Base-by-base conservation (phyloP, 2,329 filamentous ascomycete genomes). In the Mycosphaerelloides madeirae region DNA sequence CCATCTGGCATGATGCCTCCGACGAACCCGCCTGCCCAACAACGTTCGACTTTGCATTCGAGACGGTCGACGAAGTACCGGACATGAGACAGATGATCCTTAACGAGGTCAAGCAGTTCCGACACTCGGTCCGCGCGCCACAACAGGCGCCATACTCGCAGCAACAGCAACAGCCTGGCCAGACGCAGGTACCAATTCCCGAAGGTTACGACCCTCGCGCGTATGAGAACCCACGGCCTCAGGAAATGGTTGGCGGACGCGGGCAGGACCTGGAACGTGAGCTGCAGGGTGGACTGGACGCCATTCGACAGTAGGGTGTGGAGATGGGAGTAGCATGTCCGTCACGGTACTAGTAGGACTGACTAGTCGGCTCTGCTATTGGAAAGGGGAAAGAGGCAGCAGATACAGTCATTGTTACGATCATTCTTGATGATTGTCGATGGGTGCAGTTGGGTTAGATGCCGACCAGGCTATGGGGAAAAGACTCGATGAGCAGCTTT, bases 81-180 rank as follows among this genome's bases (percentile, higher is more conserved):
- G 87, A 96, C 58, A 97, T 98, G 90, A 87, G 93, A 65, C 83
- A 84, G 69, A 94, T 96, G 87, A 98, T 98, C 54, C 75, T 96
- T 48, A 85, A 91, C n/a, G 93, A 98, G 69, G 93, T 98, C 38
- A 77, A 81, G 63, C 78, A 82, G 54, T 98, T 98, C 81, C 81
- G 93, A 52, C 74, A 50, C 48, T 54, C 48, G 40, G 64, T 66
- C 7, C 54, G 64, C 13, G 57, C 58, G 20, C 66, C 63, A 33
- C 71, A 77, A 50, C 71, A 74, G 49, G 66, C 71, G 49, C 68
- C 72, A 29, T 61, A 62, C 36, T 61, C 66, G 41, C 67, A 71
- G 51, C 22, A 25, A 25, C 68, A 72, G 56, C 62, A 67, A 53
- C 66, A 68, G 46, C 40, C 41, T 29, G 40, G 38, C 14, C 53